Evolutionary conservation across 2,329 filamentous ascomycete species (phyloP).

Genomic region (Xylaria sp.): DNA sequence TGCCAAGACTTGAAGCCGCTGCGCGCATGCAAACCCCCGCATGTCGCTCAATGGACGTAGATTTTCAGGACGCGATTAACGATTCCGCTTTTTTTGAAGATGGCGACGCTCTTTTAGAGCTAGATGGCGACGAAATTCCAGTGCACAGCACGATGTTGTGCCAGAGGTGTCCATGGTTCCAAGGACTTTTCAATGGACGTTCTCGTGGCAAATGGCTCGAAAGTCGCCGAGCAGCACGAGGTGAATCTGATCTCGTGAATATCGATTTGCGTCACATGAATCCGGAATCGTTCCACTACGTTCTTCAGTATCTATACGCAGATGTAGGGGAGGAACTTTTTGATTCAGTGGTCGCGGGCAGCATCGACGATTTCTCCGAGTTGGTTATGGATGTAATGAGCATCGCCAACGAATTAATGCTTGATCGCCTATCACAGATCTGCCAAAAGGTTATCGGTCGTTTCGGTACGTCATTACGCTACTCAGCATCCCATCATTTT

Average conservation of each 20-base stretch:
- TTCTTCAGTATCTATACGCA: constrained; percentile 84
- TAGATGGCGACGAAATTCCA: constrained; percentile 76
- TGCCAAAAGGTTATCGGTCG: constrained; percentile 87
- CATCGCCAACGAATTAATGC: constrained; percentile 93
- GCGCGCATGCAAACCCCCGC: constrained; percentile 79
- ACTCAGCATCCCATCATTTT: background rate
- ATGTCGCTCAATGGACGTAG: constrained; percentile 70
- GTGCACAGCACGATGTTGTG: constrained; percentile 85
- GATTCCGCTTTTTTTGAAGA: constrained; percentile 80
- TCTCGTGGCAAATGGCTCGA: constrained; percentile 87
- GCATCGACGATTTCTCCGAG: constrained; percentile 86
- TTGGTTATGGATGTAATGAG: constrained; percentile 91
- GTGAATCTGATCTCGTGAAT: constrained; percentile 64
- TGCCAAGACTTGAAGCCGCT: constrained; percentile 78
- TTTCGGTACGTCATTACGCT: constrained; percentile 59
- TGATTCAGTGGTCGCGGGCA: constrained; percentile 75
- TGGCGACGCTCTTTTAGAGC: constrained; percentile 81
- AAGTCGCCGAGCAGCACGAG: constrained; percentile 66
- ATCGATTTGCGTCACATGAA: constrained; percentile 88
- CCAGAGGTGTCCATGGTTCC: constrained; percentile 90
- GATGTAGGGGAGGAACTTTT: constrained; percentile 86
- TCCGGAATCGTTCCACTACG: constrained; percentile 77
- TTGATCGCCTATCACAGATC: constrained; percentile 88
- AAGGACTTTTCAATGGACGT: constrained; percentile 88
- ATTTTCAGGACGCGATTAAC: constrained; percentile 76